Evolutionary conservation across 768 basidiomycete genomes (phyloP), one percentile per base, ranked within the genome.

Genomic region (Cystobasidium tubakii): DNA sequence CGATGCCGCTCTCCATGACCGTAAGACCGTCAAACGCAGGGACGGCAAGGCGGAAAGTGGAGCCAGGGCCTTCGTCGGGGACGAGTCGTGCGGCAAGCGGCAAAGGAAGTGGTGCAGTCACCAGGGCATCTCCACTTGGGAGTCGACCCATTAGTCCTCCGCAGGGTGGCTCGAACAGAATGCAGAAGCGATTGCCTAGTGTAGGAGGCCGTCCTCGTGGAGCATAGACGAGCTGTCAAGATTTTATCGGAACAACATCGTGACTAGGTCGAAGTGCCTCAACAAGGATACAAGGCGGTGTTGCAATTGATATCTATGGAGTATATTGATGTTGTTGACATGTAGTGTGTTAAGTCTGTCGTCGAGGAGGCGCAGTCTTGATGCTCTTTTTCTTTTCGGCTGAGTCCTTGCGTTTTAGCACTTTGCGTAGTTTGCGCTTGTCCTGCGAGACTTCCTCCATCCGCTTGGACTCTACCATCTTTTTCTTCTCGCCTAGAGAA

Each of bases 341-440:
- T n/a, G n/a, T n/a, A n/a, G n/a, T n/a, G n/a, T n/a, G n/a, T n/a
- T n/a, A n/a, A n/a, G n/a, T n/a, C n/a, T n/a, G n/a, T n/a, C 57
- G 57, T 7, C 57, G 57, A 29, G 57, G 57, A 60, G 57, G 57
- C 29, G 57, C 57, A 34, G 57, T 60, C 33, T 27, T 25, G 13
- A 60, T 29, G 21, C 29, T 29, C 27, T 34, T 60, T 29, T 31
- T 60, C 27, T 60, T 60, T 21, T 60, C 57, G 6, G 57, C 21
- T 21, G 4, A 12, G 13, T 60, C 57, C 23, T 34, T 27, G 4
- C 57, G 57, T 21, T 60, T 60, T 1, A 29, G 57, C 15, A 60
- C 57, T 21, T 60, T 60, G 57, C 57, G 57, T 12, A 60, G 57
- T 60, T 21, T 60, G 17, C 57, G 57, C 57, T 60, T 60, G 27